Conservation (phyloP, 2,329 filamentous ascomycete species). For the Chaetothyriales sp. region DNA sequence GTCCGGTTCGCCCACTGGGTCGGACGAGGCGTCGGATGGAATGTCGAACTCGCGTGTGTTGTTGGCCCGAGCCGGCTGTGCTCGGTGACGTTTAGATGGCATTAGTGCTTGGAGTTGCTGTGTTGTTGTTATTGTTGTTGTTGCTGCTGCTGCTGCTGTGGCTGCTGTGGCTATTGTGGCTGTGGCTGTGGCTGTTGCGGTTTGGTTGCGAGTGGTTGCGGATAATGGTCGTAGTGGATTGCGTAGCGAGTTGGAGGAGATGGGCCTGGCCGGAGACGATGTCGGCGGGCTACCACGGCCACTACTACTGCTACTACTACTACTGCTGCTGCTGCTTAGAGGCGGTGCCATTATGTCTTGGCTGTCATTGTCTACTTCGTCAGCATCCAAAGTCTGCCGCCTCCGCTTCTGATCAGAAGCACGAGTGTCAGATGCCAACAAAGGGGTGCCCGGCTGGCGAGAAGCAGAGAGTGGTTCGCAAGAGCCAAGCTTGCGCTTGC, state of each 20-base stretch:
- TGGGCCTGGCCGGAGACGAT: constrained; percentile 5
- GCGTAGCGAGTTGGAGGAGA: constrained; percentile 2
- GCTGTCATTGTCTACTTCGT: constrained; percentile 9
- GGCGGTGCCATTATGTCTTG: constrained; percentile 13
- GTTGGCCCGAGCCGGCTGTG: constrained; percentile 3
- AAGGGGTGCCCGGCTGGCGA: neutral
- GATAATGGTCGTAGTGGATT: neutral
- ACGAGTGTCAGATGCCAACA: constrained; percentile 1
- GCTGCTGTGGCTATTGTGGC: neutral
- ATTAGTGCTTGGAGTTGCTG: constrained; percentile 11
- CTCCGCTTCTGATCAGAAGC: constrained; percentile 6
- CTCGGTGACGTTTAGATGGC: constrained; percentile 7
- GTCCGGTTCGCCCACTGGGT: constrained; percentile 5
- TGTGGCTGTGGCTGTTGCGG: neutral
- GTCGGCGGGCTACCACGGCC: constrained; percentile 8
- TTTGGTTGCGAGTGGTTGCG: neutral
- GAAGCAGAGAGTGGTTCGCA: constrained; percentile 2
- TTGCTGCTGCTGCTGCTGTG: neutral
- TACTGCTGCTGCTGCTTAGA: constrained; percentile 2
- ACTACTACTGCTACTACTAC: constrained; percentile 1
- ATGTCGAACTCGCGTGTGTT: constrained; percentile 11
- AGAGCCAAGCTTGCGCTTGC: constrained; percentile 14
- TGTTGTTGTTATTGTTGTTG: constrained; percentile 6
- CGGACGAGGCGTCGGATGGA: constrained; percentile 9
- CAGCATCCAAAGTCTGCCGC: constrained; percentile 2